Base-by-base conservation (phyloP, 2,329 filamentous ascomycete species). In the Penicillium sp. region DNA sequence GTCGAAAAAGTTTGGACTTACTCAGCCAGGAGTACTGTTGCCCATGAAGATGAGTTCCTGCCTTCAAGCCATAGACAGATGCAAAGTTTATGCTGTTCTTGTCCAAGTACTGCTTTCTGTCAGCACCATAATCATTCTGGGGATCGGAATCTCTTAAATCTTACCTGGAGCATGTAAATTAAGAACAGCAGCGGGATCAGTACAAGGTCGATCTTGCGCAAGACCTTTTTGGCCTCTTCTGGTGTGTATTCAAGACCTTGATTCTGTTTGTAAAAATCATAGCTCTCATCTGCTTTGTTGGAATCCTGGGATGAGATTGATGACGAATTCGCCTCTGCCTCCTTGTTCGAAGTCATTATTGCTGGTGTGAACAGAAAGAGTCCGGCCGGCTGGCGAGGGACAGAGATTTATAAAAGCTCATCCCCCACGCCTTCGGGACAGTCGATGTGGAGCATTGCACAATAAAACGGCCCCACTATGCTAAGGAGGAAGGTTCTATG, bases 111-210 rank as follows among this genome's bases (percentile, higher is more conserved):
- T 67, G 45, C 14, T 21, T 16, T 11, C 13, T 13, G 32, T 60
- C 13, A 60, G 32, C 10, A 40, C 29, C 16, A 7, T 14, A 3
- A 14, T 16, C 29, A 13, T 48, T n/a, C 2, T 32, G 27, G 1
- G 10, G 8, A 16, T 21, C 5, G 16, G 24, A 6, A 24, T 1
- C 29, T n/a, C 3, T 21, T 6, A 27, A 27, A 16, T 24, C 48
- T 79, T 55, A 84, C 85, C 65, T 84, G 82, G 55, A 86, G 67
- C 70, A 81, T 80, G 63, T 86, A 86, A 0, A 81, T 84, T 27
- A 81, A 59, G 55, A 85, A 84, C 5, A 86, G 67, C 10, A 86
- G 68, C 0, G 83, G 82, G 5, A 86, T 78, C 9, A 86, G 70
- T 11, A 72, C 72, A 58, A 69, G 71, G 64, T 86, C 84, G 54